These are phyloP conservation scores for Apostasia ramifera DNA, from an alignment of 106 monocot species.

Conservation along the genomic window DNA sequence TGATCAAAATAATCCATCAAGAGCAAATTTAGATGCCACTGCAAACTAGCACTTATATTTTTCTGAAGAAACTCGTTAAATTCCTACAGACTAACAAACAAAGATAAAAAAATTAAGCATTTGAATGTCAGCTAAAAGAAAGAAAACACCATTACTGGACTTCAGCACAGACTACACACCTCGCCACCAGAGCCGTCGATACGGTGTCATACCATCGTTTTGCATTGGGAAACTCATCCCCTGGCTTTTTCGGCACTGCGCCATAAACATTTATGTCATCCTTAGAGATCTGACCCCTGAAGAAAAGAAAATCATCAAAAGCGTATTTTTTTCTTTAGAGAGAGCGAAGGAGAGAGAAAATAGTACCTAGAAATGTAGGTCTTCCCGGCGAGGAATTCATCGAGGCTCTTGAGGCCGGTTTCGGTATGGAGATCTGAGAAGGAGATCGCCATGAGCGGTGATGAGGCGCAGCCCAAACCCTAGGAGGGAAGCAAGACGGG, in stretches of 20 bases:
- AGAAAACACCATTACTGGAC: no score
- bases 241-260: constrained; percentile 37
- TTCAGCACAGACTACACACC: constrained; percentile 2
- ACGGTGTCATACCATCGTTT: constrained; percentile 48
- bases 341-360: not conserved
- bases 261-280: constrained; percentile 70
- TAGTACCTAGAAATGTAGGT: constrained; percentile 67
- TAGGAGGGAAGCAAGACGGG: no score
- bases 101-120: no score
- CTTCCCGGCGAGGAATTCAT: constrained; percentile 48
- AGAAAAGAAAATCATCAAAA: not conserved
- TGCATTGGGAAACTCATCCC: constrained; percentile 28
- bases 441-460: constrained; percentile 30
- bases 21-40: no score
- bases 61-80: no score
- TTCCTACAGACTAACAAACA: no score
- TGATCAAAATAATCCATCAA: no score
- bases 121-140: no score
- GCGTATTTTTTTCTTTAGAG: not conserved
- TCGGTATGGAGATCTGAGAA: constrained; percentile 78
- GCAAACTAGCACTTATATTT: no score
- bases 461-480: no score
- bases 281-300: constrained; percentile 43
- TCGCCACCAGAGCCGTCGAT: constrained; percentile 13
- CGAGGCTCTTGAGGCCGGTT: constrained; percentile 56